Percentiles rank a stretch among this genome's conserved stretches.
phyloP scores from a whole-genome alignment of 2,329 filamentous ascomycete species.

The Chalara sp. region DNA sequence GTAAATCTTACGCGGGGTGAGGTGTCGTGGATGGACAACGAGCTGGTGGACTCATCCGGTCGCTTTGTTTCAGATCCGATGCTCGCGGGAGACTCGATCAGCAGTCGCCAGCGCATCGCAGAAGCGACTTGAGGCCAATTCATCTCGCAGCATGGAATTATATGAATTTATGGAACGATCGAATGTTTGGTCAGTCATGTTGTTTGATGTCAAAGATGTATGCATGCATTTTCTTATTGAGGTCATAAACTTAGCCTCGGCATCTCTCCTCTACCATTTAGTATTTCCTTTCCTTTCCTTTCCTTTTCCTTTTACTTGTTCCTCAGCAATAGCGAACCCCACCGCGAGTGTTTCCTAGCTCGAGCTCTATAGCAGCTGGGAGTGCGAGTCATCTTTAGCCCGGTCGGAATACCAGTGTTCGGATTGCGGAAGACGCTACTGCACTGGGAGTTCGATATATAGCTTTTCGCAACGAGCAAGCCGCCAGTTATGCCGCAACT shows the following conservation, averaged over 20 bases:
- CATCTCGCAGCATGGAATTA: not conserved
- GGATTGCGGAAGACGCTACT: conserved; percentile 50
- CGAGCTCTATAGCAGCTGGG: conserved; percentile 21
- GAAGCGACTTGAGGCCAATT: not conserved
- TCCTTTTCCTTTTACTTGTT: not conserved
- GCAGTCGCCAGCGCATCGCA: conserved; percentile 1
- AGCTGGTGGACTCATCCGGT: not conserved
- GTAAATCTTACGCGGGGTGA: not conserved
- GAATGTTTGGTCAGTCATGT: too few species aligned
- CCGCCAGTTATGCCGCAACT: conserved; percentile 49
- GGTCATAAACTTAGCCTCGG: too few species aligned
- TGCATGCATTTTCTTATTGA: too few species aligned
- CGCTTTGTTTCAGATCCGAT: conserved; percentile 13
- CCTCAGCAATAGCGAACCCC: conserved; percentile 3
- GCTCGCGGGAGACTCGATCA: conserved; percentile 5
- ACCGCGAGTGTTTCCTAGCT: conserved; percentile 10
- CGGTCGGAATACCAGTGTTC: conserved; percentile 35
- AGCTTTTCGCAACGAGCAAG: conserved; percentile 52
- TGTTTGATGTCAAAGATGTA: too few species aligned
- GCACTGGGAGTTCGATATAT: conserved; percentile 50
- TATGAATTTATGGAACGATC: too few species aligned
- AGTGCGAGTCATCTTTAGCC: conserved; percentile 23
- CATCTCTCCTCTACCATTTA: too few species aligned
- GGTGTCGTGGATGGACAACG: not conserved
- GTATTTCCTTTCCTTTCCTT: too few species aligned